phyloP scores from a whole-genome alignment of 2,329 filamentous ascomycete genomes.

The Hypoxylon sp. region DNA sequence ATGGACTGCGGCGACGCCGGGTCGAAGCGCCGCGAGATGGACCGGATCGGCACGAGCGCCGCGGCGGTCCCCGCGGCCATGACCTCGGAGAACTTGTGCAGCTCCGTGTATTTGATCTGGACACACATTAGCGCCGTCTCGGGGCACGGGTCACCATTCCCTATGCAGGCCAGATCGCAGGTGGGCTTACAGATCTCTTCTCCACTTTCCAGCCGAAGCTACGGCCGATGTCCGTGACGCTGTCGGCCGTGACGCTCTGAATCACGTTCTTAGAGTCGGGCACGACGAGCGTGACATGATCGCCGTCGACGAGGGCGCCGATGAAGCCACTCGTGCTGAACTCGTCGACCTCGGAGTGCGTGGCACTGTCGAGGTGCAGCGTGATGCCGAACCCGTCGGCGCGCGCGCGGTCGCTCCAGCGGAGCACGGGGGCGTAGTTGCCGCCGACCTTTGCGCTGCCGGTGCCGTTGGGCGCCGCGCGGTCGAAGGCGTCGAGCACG shows the following conservation, averaged over 20 bases:
- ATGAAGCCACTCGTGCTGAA: conserved; percentile 96
- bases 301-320: conserved; percentile 70
- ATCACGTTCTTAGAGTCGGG: conserved; percentile 90
- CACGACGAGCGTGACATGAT: conserved; percentile 76
- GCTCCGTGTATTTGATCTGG: conserved; percentile 69
- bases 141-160: neutral
- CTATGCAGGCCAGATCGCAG: neutral
- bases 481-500: conserved; percentile 92
- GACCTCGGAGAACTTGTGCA: conserved; percentile 70
- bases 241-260: conserved; percentile 75
- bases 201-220: conserved; percentile 88
- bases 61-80: conserved; percentile 93
- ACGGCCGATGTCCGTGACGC: conserved; percentile 76
- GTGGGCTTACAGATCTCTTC: conserved; percentile 70
- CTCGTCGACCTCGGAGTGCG: conserved; percentile 87
- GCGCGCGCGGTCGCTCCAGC: conserved; percentile 84
- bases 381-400: conserved; percentile 90
- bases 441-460: conserved; percentile 94
- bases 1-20: conserved; percentile 52
- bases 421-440: conserved; percentile 92
- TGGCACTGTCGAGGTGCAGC: conserved; percentile 87
- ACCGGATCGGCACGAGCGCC: conserved; percentile 88
- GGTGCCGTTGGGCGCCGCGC: conserved; percentile 88
- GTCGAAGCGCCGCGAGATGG: conserved; percentile 74
- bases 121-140: conserved; percentile 20